Percentiles rank a stretch among this genome's conserved stretches.
phyloP scores from a whole-genome alignment of 148 eudicot genomes.

The Cornus controversa region DNA sequence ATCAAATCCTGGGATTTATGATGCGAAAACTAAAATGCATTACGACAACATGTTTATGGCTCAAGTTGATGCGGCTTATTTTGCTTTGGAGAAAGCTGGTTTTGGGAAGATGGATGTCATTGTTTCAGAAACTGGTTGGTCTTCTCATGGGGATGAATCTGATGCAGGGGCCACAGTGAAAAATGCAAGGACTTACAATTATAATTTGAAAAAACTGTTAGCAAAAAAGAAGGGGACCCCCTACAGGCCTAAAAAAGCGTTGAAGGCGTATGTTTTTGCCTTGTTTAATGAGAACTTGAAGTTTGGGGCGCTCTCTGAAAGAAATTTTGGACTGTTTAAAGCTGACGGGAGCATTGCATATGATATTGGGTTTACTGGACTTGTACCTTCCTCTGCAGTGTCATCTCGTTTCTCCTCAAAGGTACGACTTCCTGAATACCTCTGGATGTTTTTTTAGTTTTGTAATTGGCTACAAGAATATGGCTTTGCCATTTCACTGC shows the following conservation, averaged over 20 bases:
- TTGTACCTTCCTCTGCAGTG: slow-evolving; percentile 47
- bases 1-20: slow-evolving; percentile 52
- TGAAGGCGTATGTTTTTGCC: slow-evolving; percentile 77
- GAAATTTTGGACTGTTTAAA: slow-evolving; percentile 83
- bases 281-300: slow-evolving; percentile 79
- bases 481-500: not conserved
- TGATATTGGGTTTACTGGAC: slow-evolving; percentile 79
- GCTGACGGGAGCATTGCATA: slow-evolving; percentile 79
- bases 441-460: not conserved
- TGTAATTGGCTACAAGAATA: not conserved
- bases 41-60: slow-evolving; percentile 89
- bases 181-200: slow-evolving; percentile 68
- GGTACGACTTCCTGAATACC: slow-evolving; percentile 17
- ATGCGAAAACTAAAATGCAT: slow-evolving; percentile 58
- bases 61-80: slow-evolving; percentile 72
- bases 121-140: slow-evolving; percentile 95
- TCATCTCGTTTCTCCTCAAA: slow-evolving; percentile 36
- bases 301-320: slow-evolving; percentile 88
- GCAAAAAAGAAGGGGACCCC: slow-evolving; percentile 82
- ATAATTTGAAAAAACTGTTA: slow-evolving; percentile 53
- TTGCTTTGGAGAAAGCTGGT: slow-evolving; percentile 67
- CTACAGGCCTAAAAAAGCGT: slow-evolving; percentile 47
- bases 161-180: slow-evolving; percentile 52
- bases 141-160: slow-evolving; percentile 64
- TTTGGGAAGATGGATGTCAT: slow-evolving; percentile 65